A percentile compares a stretch with the other conserved stretches of the same genome.
Conservation (phyloP, 768 basidiomycete species). For the Tricholoma hemisulphureum region DNA sequence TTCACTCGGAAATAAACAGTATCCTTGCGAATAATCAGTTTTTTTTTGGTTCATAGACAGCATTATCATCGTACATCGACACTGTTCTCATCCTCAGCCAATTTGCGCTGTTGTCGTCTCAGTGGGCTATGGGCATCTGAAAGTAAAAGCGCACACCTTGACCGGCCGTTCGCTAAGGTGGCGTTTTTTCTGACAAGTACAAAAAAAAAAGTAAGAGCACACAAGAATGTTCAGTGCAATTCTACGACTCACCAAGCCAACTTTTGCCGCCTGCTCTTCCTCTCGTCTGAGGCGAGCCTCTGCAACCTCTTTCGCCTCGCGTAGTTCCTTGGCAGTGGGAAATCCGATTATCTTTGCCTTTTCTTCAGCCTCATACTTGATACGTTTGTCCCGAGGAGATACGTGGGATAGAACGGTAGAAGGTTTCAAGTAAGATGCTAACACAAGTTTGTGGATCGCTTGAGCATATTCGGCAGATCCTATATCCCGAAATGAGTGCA, state of each 20-base stretch:
- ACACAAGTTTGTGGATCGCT: slow-evolving; percentile 68
- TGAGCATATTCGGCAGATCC: slow-evolving; percentile 50
- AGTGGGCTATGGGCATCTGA: background rate
- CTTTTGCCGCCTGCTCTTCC: slow-evolving; percentile 70
- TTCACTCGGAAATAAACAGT: slow-evolving; percentile 82
- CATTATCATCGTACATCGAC: slow-evolving; percentile 55
- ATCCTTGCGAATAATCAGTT: slow-evolving; percentile 43
- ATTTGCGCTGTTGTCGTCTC: slow-evolving; percentile 37
- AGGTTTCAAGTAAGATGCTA: slow-evolving; percentile 71
- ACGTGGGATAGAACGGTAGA: slow-evolving; percentile 75
- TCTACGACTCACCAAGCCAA: slow-evolving; percentile 61
- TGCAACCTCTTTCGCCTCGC: slow-evolving; percentile 68
- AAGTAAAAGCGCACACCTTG: slow-evolving; percentile 43
- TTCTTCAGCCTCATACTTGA: slow-evolving; percentile 79
- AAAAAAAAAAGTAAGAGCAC: slow-evolving; percentile 24
- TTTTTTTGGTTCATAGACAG: slow-evolving; percentile 9
- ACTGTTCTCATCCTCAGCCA: slow-evolving; percentile 46
- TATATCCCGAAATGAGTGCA: slow-evolving; percentile 10
- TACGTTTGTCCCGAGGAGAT: slow-evolving; percentile 77
- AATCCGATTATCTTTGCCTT: slow-evolving; percentile 71
- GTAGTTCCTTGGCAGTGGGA: slow-evolving; percentile 77
- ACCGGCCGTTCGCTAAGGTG: slow-evolving; percentile 44
- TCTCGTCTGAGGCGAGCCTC: slow-evolving; percentile 61
- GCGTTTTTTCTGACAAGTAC: slow-evolving; percentile 61
- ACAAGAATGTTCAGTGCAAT: background rate